Conservation (phyloP, 306 rosid genomes). For the Abrus precatorius region DNA sequence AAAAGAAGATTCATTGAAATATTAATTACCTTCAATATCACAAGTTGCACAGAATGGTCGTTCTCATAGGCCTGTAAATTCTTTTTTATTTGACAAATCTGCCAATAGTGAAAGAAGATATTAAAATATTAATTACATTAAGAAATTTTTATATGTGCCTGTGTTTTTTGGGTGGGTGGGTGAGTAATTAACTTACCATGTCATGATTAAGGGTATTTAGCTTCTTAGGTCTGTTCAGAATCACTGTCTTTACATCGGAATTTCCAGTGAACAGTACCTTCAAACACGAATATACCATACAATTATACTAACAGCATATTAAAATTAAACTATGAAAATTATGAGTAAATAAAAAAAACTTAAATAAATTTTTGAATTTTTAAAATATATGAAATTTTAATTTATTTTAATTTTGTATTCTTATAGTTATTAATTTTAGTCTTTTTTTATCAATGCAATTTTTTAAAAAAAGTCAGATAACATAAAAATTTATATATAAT, state of each 20-base stretch:
- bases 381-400: too few species aligned
- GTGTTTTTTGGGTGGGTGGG: too few species aligned
- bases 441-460: too few species aligned
- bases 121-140: background rate
- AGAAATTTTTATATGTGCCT: too few species aligned
- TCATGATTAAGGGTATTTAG: conserved; percentile 31
- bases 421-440: too few species aligned
- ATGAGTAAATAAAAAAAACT: too few species aligned
- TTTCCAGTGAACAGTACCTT: conserved; percentile 39
- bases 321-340: too few species aligned
- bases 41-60: conserved; percentile 27
- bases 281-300: too few species aligned
- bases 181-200: conserved; percentile 27
- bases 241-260: conserved; percentile 15
- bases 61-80: conserved; percentile 28
- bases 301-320: background rate
- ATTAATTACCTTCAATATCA: conserved; percentile 38
- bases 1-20: background rate
- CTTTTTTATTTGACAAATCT: conserved; percentile 30
- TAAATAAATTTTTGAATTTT: too few species aligned
- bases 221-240: conserved; percentile 33
- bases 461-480: too few species aligned
- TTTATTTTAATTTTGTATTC: too few species aligned
- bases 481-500: too few species aligned
- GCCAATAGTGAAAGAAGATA: background rate